Evolutionary conservation across 2,329 filamentous ascomycete genomes (phyloP).

Genomic region (Cordyceps militaris): DNA sequence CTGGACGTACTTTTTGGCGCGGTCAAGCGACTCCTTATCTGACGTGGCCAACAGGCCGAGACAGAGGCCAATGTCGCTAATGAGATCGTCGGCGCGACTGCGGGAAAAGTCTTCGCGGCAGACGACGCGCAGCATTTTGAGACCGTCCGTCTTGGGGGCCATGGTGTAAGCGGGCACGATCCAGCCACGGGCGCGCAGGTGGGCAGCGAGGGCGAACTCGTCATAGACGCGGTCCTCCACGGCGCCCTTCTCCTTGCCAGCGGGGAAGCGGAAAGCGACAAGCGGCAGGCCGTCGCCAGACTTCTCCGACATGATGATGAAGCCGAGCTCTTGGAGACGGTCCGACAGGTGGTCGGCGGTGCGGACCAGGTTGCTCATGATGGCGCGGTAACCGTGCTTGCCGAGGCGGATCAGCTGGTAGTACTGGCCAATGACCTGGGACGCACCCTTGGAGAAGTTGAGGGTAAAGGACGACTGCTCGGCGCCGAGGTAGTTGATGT

Average conservation of each 20-base stretch:
- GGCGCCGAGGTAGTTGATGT: constrained; percentile 97
- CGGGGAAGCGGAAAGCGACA: constrained; percentile 75
- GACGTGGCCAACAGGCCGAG: constrained; percentile 64
- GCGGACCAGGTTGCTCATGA: constrained; percentile 90
- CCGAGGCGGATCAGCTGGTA: constrained; percentile 94
- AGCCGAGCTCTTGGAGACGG: constrained; percentile 66
- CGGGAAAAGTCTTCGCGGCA: constrained; percentile 88
- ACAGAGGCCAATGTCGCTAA: constrained; percentile 73
- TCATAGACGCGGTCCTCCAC: constrained; percentile 56
- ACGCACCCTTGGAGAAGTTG: constrained; percentile 94
- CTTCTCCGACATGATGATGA: constrained; percentile 80
- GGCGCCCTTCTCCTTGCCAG: constrained; percentile 41
- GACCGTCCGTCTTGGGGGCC: constrained; percentile 74
- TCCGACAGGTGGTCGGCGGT: constrained; percentile 81
- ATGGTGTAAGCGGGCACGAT: constrained; percentile 95
- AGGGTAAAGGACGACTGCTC: constrained; percentile 94
- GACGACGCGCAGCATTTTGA: constrained; percentile 90
- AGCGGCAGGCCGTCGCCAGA: constrained; percentile 75
- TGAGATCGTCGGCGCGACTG: constrained; percentile 69
- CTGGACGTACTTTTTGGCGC: constrained; percentile 59
- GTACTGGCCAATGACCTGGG: constrained; percentile 93
- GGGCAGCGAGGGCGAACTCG: constrained; percentile 75
- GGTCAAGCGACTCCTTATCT: constrained; percentile 63
- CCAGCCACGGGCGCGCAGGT: constrained; percentile 82
- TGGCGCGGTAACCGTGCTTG: constrained; percentile 82